These are phyloP conservation scores for Saxophila tyrrhenica DNA, from an alignment of 495 filamentous ascomycete species.

Conservation along the genomic window DNA sequence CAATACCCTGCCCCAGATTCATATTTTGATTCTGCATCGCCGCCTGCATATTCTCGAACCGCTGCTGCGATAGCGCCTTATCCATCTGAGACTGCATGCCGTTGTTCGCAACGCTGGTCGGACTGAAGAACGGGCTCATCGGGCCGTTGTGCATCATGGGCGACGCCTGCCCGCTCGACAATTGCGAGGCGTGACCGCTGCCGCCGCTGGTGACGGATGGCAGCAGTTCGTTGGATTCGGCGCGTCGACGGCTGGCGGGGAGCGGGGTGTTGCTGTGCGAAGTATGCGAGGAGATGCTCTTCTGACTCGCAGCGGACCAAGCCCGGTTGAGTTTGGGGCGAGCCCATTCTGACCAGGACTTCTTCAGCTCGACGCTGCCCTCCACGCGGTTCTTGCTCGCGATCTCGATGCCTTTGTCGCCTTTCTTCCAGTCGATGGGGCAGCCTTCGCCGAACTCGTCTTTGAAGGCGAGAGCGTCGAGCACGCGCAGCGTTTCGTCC, in stretches of 20 bases:
- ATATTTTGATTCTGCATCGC: conserved; percentile 4
- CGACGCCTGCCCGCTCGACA: not conserved
- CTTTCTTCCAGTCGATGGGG: conserved; percentile 43
- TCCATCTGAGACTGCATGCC: conserved; percentile 7
- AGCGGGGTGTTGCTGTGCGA: not conserved
- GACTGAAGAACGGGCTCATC: conserved; percentile 6
- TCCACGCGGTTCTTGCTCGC: conserved; percentile 18
- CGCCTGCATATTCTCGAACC: conserved; percentile 13
- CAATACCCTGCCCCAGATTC: not conserved
- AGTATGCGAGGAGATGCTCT: conserved; percentile 8
- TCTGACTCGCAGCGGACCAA: conserved; percentile 11
- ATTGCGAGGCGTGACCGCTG: not conserved
- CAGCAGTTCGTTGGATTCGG: not conserved
- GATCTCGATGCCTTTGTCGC: conserved; percentile 41
- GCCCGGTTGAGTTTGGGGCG: conserved; percentile 14
- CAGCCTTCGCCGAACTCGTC: conserved; percentile 48
- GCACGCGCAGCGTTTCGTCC: conserved; percentile 45
- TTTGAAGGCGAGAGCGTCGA: conserved; percentile 50
- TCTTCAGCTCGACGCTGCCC: conserved; percentile 22
- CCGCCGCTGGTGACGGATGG: not conserved
- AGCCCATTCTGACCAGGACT: conserved; percentile 17
- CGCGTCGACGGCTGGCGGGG: not conserved
- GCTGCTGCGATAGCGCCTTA: conserved; percentile 10
- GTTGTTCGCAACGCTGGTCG: conserved; percentile 2
- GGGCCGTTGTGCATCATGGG: not conserved